These are phyloP conservation scores for Fraxinus anomala DNA, from an alignment of 257 asterid genomes.

Conservation along the genomic window DNA sequence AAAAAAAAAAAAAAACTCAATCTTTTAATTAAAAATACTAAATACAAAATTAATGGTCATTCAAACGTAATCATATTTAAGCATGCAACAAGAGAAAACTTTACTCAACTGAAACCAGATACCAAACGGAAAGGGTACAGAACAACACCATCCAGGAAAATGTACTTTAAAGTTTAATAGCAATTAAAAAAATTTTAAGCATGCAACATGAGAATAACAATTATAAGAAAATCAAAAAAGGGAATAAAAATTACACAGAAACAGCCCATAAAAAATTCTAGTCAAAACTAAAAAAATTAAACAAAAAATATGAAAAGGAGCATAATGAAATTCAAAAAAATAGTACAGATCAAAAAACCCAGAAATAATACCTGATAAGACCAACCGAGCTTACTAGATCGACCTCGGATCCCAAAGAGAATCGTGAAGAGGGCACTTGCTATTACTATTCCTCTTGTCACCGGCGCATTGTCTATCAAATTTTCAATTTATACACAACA, in stretches of 20 bases:
- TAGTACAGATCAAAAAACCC: not conserved
- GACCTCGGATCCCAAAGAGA: conserved; percentile 87
- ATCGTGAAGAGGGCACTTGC: conserved; percentile 83
- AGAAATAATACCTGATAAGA: conserved; percentile 70
- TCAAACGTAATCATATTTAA: too few relatives aligned
- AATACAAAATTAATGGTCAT: not conserved
- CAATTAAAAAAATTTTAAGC: not conserved
- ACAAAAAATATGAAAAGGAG: not conserved
- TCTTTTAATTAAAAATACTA: not conserved
- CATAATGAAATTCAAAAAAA: not conserved
- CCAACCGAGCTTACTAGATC: conserved; percentile 70
- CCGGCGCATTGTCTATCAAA: conserved; percentile 81
- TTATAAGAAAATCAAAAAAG: not conserved
- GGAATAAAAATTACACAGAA: not conserved
- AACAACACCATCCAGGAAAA: not conserved
- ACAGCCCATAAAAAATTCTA: not conserved
- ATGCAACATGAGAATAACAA: not conserved
- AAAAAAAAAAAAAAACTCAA: not conserved
- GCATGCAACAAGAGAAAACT: not conserved
- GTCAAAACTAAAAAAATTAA: not conserved
- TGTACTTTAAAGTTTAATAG: not conserved
- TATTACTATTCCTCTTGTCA: conserved; percentile 70
- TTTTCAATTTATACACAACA: not conserved
- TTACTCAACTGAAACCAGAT: not conserved
- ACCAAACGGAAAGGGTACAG: not conserved